Evolutionary conservation across 257 asterid genomes (phyloP), one percentile per base, ranked within the genome.

Genomic region (Verbascum thapsus): DNA sequence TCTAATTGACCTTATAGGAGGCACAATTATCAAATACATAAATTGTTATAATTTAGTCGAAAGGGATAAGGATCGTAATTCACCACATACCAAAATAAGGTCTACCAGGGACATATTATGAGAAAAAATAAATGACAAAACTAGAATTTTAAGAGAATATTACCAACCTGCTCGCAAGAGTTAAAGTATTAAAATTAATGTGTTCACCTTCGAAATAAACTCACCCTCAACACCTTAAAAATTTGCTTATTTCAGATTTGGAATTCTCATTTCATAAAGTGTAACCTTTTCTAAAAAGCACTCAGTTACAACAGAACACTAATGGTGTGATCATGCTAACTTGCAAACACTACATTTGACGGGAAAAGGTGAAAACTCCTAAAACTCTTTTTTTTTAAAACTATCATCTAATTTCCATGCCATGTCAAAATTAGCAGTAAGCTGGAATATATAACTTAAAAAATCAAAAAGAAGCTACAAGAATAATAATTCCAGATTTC

Each of bases 11-110:
- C 8, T n/a, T 52, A 30, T 5, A 34, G 3, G 63, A 61, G 63
- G 41, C 22, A 23, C 11, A n/a, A 50, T n/a, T 17, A 50, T 23
- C 52, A 13, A 47, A 61, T 17, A 61, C 5, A 10, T 61, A n/a
- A 47, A 61, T 61, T 47, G 47, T 18, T 19, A 45, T 1, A 22
- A n/a, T 16, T 26, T 45, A 34, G 11, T 32, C 3, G 5, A 42
- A 37, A 18, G 16, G 2, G 13, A 63, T 35, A 4, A 48, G 39
- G 49, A 35, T n/a, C 12, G 18, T 13, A 48, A 3, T 37, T 48
- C 37, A 43, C 55, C 45, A 44, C 26, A 13, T 43, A 8, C 43
- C 26, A 61, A 11, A 44, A 41, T 16, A 12, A 47, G 35, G 52
- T 15, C 37, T 1, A 34, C 18, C 37, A 49, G 12, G 59, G 39